Evolutionary conservation across 805 yeast species (phyloP).

Genomic region (Saccharomycopsis javanensis): DNA sequence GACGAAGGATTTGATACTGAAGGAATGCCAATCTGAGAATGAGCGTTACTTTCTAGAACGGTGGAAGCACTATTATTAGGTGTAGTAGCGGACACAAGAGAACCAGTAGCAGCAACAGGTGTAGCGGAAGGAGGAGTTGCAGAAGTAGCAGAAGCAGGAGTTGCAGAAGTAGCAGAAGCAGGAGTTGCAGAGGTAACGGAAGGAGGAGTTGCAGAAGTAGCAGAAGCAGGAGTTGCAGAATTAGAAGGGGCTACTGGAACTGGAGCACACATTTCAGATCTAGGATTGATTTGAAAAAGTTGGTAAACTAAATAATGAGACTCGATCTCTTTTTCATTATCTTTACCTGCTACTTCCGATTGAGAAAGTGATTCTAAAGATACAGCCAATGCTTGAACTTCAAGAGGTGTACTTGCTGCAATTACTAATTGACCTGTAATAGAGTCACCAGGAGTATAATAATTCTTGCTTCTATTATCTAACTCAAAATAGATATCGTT

Average conservation of each 20-base stretch:
- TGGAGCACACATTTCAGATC: background rate
- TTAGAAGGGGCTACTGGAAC: background rate
- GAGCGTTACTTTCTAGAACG: too few species aligned
- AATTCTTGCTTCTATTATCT: background rate
- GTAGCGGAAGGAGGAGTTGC: background rate
- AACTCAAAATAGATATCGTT: background rate
- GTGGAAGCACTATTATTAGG: too few species aligned
- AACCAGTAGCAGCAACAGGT: background rate
- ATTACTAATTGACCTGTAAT: background rate
- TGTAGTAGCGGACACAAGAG: slow-evolving; percentile 3
- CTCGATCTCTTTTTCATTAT: background rate
- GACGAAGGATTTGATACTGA: too few species aligned
- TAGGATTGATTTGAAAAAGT: background rate
- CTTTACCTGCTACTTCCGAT: background rate
- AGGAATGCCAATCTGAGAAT: too few species aligned
- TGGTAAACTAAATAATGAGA: background rate
- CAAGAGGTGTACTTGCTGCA: background rate
- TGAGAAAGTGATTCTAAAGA: background rate
- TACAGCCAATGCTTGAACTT: background rate
- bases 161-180: background rate
- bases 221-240: background rate
- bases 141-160: slow-evolving; percentile 1
- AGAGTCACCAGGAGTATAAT: background rate
- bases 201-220: too few species aligned
- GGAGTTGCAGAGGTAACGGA: background rate